Evolutionary conservation across 2,329 filamentous ascomycete species (phyloP), one percentile per base, ranked within the genome.

Genomic region (Aspergillus sp.): DNA sequence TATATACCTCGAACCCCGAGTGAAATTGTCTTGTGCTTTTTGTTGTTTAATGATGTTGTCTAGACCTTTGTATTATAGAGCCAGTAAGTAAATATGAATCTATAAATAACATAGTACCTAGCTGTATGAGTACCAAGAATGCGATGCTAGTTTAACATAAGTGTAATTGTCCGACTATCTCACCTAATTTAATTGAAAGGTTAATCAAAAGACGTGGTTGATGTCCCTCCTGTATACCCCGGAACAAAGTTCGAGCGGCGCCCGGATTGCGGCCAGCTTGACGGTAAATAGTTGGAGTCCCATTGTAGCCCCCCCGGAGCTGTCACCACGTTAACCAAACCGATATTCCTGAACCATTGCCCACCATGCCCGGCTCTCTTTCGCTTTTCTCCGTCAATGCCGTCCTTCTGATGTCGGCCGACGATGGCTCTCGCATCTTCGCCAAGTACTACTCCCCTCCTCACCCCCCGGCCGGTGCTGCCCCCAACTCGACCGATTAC

Each of bases 371-470:
- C 68, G 88, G 88, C 65, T 86, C 87, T 79, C 87, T 92, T 81
- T 89, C 88, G 64, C 84, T 92, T 48, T 89, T 90, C 81, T 87
- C 88, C 71, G 84, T 92, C 73, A 89, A 90, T 77, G 90, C 90
- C 73, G 84, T 93, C 75, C 83, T 92, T 68, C 87, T 93, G 70
- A 88, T 93, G 75, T 87, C 89, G 72, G 88, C 89, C 63, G 92
- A 96, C 79, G 94, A 98, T 77, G 91, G 91, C 74, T 90, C 90
- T 62, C 88, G 94, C 77, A 91, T 98, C 80, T 92, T 96, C 77
- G 87, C 92, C 73, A 97, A 97, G 83, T 96, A 96, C 86, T 96
- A 94, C 83, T 84, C 82, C 63, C 83, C 88, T 65, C 89, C 88
- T 61, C 89, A 91, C 74, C 78, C 82, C 78, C 81, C 90, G 77